Conservation (phyloP, 2,329 filamentous ascomycete genomes). For the Coleophoma cylindrospora region DNA sequence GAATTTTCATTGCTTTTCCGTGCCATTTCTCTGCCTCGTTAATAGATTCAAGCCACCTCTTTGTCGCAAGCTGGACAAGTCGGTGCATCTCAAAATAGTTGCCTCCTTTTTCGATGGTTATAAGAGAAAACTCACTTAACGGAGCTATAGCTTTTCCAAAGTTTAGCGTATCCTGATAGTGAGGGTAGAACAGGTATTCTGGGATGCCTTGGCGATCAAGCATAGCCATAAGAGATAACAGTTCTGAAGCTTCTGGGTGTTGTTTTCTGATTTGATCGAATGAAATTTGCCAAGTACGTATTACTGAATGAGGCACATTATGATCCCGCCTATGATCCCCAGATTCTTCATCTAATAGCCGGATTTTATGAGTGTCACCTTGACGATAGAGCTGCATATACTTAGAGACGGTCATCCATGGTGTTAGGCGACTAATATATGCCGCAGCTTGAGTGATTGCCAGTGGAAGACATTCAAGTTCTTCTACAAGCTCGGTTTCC, state of each 20-base stretch:
- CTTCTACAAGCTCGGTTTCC: conserved; percentile 7
- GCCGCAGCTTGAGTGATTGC: conserved; percentile 23
- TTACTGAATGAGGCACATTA: conserved; percentile 27
- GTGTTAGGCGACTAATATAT: conserved; percentile 16
- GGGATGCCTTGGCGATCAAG: conserved; percentile 18
- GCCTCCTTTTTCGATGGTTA: conserved; percentile 15
- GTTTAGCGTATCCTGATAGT: conserved; percentile 3
- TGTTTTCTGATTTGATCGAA: conserved; percentile 28
- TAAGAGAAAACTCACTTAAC: conserved; percentile 32
- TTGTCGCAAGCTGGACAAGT: conserved; percentile 15
- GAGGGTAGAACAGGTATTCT: conserved; percentile 3
- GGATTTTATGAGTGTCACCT: conserved; percentile 22
- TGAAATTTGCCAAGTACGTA: conserved; percentile 31
- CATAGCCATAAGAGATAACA: conserved; percentile 16
- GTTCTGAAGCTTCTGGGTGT: conserved; percentile 10
- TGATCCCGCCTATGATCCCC: conserved; percentile 28
- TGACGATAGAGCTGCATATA: conserved; percentile 34
- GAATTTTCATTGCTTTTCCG: conserved; percentile 8
- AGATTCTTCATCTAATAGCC: conserved; percentile 24
- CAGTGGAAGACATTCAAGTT: conserved; percentile 22
- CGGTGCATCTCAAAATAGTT: conserved; percentile 13
- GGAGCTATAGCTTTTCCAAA: conserved; percentile 29
- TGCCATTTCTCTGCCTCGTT: conserved; percentile 7
- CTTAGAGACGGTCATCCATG: conserved; percentile 23
- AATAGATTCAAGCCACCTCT: conserved; percentile 13